Conservation (phyloP, 2,329 filamentous ascomycete species). For the Ceratocystis destructans region DNA sequence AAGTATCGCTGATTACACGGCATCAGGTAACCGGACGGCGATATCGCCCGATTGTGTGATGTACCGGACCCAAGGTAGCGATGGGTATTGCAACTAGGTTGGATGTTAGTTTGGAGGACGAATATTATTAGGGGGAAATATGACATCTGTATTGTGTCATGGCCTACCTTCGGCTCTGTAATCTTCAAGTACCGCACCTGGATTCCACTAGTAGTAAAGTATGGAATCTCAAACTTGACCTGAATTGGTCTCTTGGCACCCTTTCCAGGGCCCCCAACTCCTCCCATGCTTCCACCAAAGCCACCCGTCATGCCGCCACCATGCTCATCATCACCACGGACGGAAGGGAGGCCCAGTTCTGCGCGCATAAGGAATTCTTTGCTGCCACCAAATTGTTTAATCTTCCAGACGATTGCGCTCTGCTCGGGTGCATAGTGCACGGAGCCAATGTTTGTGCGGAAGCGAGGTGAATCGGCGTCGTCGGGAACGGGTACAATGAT, state of each 20-base stretch:
- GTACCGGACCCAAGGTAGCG: slow-evolving; percentile 93
- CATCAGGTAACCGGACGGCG: slow-evolving; percentile 85
- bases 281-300: slow-evolving; percentile 93
- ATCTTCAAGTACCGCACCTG: slow-evolving; percentile 98
- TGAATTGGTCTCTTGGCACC: slow-evolving; percentile 87
- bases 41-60: slow-evolving; percentile 98
- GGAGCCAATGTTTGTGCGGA: slow-evolving; percentile 91
- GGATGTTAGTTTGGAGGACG: slow-evolving; percentile 10
- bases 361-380: slow-evolving; percentile 99
- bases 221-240: slow-evolving; percentile 99
- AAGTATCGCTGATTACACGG: slow-evolving; percentile 39
- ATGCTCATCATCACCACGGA: slow-evolving; percentile 87
- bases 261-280: slow-evolving; percentile 63
- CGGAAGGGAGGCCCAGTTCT: slow-evolving; percentile 83
- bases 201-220: slow-evolving; percentile 98
- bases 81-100: slow-evolving; percentile 83
- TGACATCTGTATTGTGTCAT: neutral
- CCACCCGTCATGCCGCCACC: slow-evolving; percentile 96
- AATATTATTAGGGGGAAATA: neutral
- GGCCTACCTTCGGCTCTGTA: slow-evolving; percentile 88
- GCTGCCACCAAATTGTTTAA: slow-evolving; percentile 96
- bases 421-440: slow-evolving; percentile 97
- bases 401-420: slow-evolving; percentile 98
- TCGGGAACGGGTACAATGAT: slow-evolving; percentile 95
- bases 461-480: slow-evolving; percentile 88